Conservation (phyloP, 2,329 filamentous ascomycete genomes). For the Aspergillus pseudonomiae region DNA sequence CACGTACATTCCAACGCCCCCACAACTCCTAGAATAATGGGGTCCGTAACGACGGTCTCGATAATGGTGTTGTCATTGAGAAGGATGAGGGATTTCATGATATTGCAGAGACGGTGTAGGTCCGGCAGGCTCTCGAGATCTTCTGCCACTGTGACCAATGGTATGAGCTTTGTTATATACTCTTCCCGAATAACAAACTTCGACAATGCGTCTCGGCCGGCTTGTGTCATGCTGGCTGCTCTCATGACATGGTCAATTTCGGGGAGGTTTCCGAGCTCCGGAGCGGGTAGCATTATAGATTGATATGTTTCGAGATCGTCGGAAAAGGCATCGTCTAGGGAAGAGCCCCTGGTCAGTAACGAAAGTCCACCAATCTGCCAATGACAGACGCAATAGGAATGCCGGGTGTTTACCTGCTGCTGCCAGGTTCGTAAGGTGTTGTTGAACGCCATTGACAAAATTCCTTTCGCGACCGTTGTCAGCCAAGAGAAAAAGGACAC, state of each 20-base stretch:
- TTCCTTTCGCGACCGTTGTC: constrained; percentile 62
- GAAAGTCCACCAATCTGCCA: background rate
- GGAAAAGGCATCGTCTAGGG: constrained; percentile 77
- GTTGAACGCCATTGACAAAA: constrained; percentile 85
- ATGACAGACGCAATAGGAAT: background rate
- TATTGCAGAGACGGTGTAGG: constrained; percentile 90
- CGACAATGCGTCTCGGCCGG: constrained; percentile 80
- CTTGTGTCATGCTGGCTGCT: constrained; percentile 71
- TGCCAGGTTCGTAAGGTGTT: constrained; percentile 66
- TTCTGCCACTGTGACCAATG: constrained; percentile 84
- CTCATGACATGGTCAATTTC: constrained; percentile 88
- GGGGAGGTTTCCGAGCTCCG: constrained; percentile 77
- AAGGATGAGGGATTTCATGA: constrained; percentile 94
- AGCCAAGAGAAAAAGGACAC: constrained; percentile 22
- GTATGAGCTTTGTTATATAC: constrained; percentile 84
- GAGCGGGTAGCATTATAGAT: constrained; percentile 73
- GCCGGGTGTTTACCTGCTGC: constrained; percentile 57
- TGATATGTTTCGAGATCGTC: constrained; percentile 81
- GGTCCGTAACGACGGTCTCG: constrained; percentile 88
- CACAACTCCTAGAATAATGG: constrained; percentile 86
- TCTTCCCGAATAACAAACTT: constrained; percentile 85
- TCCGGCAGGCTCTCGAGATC: constrained; percentile 85
- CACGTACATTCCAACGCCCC: constrained; percentile 82
- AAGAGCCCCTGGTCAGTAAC: constrained; percentile 8
- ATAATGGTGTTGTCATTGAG: constrained; percentile 95